These are phyloP conservation scores for Pascua sp. DNA, from an alignment of 1,284 basidiomycete genomes.

Conservation along the genomic window DNA sequence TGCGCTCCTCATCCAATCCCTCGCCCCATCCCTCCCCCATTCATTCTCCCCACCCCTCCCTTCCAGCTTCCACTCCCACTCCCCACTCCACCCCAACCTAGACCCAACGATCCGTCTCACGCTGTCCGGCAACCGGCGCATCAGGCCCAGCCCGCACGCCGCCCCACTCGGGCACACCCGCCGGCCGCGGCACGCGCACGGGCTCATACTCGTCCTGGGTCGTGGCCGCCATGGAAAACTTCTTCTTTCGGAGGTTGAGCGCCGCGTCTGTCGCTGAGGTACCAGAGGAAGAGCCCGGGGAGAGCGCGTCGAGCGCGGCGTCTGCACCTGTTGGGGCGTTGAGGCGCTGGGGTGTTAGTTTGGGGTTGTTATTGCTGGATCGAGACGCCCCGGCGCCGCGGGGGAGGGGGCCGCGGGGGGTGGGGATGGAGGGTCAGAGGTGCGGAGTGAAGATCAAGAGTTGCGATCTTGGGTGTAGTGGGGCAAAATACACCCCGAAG, in stretches of 20 bases:
- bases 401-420: no score
- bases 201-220: conserved; percentile 73
- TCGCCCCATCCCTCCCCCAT: no score
- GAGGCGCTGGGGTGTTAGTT: conserved; percentile 22
- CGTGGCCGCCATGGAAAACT: conserved; percentile 33
- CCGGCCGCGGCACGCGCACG: conserved; percentile 76
- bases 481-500: no score
- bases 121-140: conserved; percentile 39
- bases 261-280: conserved; percentile 6
- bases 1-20: no score
- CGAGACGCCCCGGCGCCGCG: no score
- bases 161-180: conserved; percentile 83
- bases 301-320: conserved; percentile 7
- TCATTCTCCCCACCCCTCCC: neutral
- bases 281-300: neutral
- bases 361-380: neutral
- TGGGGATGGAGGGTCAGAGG: no score
- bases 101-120: conserved; percentile 46
- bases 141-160: conserved; percentile 59
- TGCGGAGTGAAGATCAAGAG: no score
- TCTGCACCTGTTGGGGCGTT: conserved; percentile 21
- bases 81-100: conserved; percentile 5
- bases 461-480: no score
- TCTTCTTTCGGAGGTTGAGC: conserved; percentile 14
- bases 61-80: no score